Percentiles rank a stretch among this genome's conserved stretches.
phyloP scores from a whole-genome alignment of 2,329 filamentous ascomycete species.

The Tolypocladium tundrense region DNA sequence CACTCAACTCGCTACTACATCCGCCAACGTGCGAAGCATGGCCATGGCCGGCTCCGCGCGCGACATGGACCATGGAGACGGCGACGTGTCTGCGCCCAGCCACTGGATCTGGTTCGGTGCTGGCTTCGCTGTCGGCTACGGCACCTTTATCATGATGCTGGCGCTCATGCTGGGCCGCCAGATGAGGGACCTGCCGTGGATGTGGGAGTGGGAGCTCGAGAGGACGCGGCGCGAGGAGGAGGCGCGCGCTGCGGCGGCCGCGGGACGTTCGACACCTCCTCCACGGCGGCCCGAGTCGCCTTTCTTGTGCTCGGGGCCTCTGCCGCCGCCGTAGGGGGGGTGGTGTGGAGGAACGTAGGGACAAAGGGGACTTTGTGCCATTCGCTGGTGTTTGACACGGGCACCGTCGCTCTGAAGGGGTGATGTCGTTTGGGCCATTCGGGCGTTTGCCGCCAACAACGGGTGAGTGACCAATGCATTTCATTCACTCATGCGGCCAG shows the following conservation, averaged over 20 bases:
- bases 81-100: neutral
- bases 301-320: neutral
- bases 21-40: neutral
- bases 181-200: slow-evolving; percentile 3
- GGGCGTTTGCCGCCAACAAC: neutral
- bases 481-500: neutral
- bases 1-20: neutral
- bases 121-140: slow-evolving; percentile 2
- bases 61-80: neutral
- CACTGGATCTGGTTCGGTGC: neutral
- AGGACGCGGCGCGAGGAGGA: neutral
- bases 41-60: neutral
- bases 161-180: slow-evolving; percentile 1
- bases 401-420: neutral
- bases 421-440: neutral
- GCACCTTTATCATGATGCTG: neutral
- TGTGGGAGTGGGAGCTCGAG: slow-evolving; percentile 2
- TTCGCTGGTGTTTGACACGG: too few relatives aligned
- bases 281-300: neutral
- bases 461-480: neutral
- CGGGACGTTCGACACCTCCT: neutral
- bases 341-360: neutral
- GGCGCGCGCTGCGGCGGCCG: neutral
- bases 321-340: neutral
- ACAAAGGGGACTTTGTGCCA: neutral